phyloP scores from a whole-genome alignment of 2,329 filamentous ascomycete species.

The Penicillium sp. region DNA sequence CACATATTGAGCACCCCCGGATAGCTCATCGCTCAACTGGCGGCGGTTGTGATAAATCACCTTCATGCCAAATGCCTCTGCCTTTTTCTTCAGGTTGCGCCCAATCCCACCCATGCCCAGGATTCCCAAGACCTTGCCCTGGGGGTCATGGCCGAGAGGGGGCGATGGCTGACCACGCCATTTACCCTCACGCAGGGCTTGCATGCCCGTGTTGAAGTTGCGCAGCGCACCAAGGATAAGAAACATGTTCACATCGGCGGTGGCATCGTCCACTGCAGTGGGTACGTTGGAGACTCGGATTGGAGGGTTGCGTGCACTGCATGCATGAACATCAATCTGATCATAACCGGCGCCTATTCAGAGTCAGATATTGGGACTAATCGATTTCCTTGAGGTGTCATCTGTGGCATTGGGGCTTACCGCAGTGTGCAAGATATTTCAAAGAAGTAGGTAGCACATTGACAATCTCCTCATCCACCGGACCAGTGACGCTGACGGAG shows the following conservation, averaged over 20 bases:
- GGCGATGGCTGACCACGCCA: slow-evolving; percentile 61
- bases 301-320: slow-evolving; percentile 57
- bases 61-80: slow-evolving; percentile 70
- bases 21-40: slow-evolving; percentile 53
- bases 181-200: slow-evolving; percentile 61
- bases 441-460: slow-evolving; percentile 44
- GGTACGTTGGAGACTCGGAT: slow-evolving; percentile 77
- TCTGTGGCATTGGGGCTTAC: slow-evolving; percentile 26
- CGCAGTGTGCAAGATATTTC: slow-evolving; percentile 41
- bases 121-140: slow-evolving; percentile 75
- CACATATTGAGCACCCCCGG: slow-evolving; percentile 48
- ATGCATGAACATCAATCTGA: slow-evolving; percentile 71
- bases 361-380: not conserved
- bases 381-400: not conserved
- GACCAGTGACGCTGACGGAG: slow-evolving; percentile 63
- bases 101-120: slow-evolving; percentile 86
- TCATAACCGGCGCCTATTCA: slow-evolving; percentile 75
- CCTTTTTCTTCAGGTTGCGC: slow-evolving; percentile 70
- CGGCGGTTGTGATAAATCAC: slow-evolving; percentile 72
- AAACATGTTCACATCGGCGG: slow-evolving; percentile 77
- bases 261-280: slow-evolving; percentile 76
- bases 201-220: slow-evolving; percentile 66
- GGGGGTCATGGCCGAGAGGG: slow-evolving; percentile 69
- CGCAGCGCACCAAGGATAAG: slow-evolving; percentile 76
- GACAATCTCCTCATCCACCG: slow-evolving; percentile 68